Percentiles rank a stretch among this genome's conserved stretches.
Evolutionary conservation across 805 yeast genomes (phyloP).

Genomic region (Kuraishia capsulata): DNA sequence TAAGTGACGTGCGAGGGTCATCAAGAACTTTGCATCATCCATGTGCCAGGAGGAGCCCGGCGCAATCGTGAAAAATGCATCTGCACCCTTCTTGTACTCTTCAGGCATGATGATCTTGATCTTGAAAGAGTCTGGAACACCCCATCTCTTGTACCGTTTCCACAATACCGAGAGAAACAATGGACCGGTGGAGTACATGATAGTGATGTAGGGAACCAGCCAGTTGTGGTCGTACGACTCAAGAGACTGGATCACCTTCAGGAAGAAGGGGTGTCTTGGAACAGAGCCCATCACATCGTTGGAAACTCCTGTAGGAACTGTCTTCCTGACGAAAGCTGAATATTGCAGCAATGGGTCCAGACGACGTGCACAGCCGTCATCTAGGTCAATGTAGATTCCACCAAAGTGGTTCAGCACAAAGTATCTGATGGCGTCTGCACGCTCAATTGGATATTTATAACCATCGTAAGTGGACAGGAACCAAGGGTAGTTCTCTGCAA

Average conservation of each 20-base stretch:
- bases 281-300: constrained; percentile 90
- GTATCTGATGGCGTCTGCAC: constrained; percentile 89
- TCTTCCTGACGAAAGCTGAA: constrained; percentile 82
- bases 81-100: constrained; percentile 55
- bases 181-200: constrained; percentile 93
- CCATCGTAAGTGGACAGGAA: constrained; percentile 69
- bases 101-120: constrained; percentile 64
- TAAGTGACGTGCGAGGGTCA: constrained; percentile 66
- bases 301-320: constrained; percentile 84
- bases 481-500: constrained; percentile 78
- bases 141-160: constrained; percentile 82
- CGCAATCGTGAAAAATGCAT: constrained; percentile 64
- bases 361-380: constrained; percentile 75
- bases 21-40: constrained; percentile 76
- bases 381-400: constrained; percentile 85
- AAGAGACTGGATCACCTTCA: constrained; percentile 57
- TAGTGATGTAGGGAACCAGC: constrained; percentile 81
- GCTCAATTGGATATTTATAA: constrained; percentile 72
- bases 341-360: constrained; percentile 74
- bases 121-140: constrained; percentile 53
- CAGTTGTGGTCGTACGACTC: constrained; percentile 62
- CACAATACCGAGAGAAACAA: constrained; percentile 77
- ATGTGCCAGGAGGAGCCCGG: constrained; percentile 91
- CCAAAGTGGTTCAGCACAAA: constrained; percentile 79
- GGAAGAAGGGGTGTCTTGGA: constrained; percentile 80